These are phyloP conservation scores for Pestalotiopsis sp. DNA, from an alignment of 2,329 filamentous ascomycete species.

Conservation along the genomic window DNA sequence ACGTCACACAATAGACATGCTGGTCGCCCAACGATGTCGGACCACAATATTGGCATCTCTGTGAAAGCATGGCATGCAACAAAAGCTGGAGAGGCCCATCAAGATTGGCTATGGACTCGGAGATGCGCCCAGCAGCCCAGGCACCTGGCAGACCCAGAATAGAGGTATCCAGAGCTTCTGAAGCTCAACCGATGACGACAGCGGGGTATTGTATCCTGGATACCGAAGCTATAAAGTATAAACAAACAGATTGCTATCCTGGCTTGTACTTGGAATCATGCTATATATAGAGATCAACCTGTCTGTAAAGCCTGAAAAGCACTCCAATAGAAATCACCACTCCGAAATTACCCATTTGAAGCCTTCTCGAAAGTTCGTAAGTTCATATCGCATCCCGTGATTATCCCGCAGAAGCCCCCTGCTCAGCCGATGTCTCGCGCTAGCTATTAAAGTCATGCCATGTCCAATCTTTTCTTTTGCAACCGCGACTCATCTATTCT, in stretches of 20 bases:
- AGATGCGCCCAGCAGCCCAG: neutral
- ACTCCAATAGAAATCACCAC: neutral
- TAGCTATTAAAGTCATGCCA: neutral
- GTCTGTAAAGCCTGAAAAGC: too few species aligned
- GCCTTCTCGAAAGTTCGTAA: neutral
- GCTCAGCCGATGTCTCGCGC: neutral
- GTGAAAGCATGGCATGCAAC: neutral
- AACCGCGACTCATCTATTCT: neutral
- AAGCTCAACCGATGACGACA: neutral
- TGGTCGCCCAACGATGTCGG: neutral
- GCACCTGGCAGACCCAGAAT: neutral
- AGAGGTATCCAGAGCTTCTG: neutral
- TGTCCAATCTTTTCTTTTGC: neutral
- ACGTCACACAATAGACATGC: constrained; percentile 20
- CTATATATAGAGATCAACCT: too few species aligned
- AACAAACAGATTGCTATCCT: neutral
- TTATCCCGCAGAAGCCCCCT: neutral
- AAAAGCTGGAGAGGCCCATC: constrained; percentile 2
- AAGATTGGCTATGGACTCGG: neutral
- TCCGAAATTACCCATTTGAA: neutral
- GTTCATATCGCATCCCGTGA: neutral
- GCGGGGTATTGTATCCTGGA: neutral
- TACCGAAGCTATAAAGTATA: neutral
- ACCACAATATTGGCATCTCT: neutral
- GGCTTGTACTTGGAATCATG: neutral